A percentile compares a stretch with the other conserved stretches of the same genome.
phyloP scores from a whole-genome alignment of 768 basidiomycete genomes.

The Pulveroboletus ravenelii region DNA sequence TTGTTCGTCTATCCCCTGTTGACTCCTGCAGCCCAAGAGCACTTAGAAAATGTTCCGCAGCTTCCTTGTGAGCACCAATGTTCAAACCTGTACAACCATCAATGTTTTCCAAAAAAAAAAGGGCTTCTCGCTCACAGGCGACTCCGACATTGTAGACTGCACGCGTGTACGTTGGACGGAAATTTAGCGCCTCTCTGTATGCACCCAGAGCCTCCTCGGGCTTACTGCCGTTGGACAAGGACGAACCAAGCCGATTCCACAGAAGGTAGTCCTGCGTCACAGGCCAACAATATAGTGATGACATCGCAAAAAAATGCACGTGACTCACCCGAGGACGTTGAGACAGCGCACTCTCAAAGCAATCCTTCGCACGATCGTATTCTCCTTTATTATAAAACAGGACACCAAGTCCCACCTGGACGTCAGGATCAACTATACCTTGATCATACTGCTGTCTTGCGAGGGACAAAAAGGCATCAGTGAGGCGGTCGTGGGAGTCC shows the following conservation, averaged over 20 bases:
- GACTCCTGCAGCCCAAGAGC: slow-evolving; percentile 77
- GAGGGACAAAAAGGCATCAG: slow-evolving; percentile 75
- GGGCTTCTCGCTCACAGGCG: slow-evolving; percentile 64
- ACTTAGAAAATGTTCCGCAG: slow-evolving; percentile 91
- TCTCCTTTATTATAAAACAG: slow-evolving; percentile 85
- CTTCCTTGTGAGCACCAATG: slow-evolving; percentile 92
- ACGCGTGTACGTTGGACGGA: slow-evolving; percentile 93
- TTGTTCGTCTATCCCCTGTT: slow-evolving; percentile 60
- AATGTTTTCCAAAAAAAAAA: slow-evolving; percentile 2
- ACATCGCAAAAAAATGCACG: background rate
- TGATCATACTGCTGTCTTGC: slow-evolving; percentile 78
- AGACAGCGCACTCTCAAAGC: slow-evolving; percentile 84
- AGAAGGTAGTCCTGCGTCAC: slow-evolving; percentile 72
- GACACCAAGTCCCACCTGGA: slow-evolving; percentile 90
- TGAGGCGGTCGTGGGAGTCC: slow-evolving; percentile 76
- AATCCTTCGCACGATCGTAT: slow-evolving; percentile 88
- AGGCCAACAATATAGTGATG: background rate
- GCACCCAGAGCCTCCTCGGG: slow-evolving; percentile 91
- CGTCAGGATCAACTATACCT: slow-evolving; percentile 76
- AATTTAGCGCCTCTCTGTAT: slow-evolving; percentile 83
- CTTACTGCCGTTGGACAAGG: slow-evolving; percentile 87
- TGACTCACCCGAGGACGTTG: slow-evolving; percentile 62
- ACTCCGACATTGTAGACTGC: slow-evolving; percentile 98
- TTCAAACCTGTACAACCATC: slow-evolving; percentile 67
- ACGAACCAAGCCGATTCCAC: slow-evolving; percentile 95